These are phyloP conservation scores for Ophiostoma sp. DNA, from an alignment of 2,329 filamentous ascomycete species.

Conservation along the genomic window DNA sequence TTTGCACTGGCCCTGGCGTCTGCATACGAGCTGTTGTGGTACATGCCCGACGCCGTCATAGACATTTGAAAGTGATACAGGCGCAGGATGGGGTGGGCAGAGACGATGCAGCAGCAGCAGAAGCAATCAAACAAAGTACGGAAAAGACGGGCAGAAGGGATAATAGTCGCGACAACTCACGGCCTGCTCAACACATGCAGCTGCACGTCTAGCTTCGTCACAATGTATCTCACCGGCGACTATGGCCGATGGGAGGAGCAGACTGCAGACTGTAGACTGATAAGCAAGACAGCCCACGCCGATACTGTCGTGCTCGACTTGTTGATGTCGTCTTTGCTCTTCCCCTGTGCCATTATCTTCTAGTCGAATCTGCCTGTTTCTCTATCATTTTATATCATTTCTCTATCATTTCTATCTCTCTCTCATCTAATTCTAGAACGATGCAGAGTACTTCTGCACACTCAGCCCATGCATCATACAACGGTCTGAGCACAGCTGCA, in stretches of 20 bases:
- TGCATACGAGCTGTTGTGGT: conserved; percentile 11
- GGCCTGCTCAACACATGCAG: background rate
- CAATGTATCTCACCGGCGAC: background rate
- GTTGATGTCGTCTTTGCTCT: no score
- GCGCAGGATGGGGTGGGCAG: background rate
- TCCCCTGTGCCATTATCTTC: no score
- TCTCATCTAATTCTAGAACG: background rate
- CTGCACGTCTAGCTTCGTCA: background rate
- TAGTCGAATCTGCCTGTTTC: background rate
- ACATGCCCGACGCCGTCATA: background rate
- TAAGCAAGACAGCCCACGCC: background rate
- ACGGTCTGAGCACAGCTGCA: background rate
- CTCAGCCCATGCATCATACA: conserved; percentile 2
- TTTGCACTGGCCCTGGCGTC: background rate
- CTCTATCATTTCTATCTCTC: no score
- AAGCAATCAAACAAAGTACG: no score
- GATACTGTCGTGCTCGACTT: background rate
- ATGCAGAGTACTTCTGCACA: background rate
- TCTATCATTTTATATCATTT: background rate
- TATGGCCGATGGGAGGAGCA: background rate
- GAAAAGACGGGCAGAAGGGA: no score
- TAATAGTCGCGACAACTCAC: conserved; percentile 4
- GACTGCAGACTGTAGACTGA: background rate
- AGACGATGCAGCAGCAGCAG: background rate
- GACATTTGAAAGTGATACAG: background rate